These are phyloP conservation scores for Phellopilus nigrolimitatus DNA, from an alignment of 1,284 basidiomycete species.

Conservation along the genomic window DNA sequence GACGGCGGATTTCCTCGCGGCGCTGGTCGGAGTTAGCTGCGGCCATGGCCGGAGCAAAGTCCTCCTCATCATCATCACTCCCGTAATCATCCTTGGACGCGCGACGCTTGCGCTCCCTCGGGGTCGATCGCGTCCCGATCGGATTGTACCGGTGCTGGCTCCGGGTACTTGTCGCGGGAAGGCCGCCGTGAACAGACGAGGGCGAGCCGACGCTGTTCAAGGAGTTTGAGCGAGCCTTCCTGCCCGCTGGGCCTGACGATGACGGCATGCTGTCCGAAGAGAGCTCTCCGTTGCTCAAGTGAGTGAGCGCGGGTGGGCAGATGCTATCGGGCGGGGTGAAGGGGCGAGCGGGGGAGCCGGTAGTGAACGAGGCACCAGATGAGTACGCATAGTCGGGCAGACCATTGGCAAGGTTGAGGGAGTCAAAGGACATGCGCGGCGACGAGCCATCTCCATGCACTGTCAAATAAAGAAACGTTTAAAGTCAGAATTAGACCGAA, in stretches of 20 bases:
- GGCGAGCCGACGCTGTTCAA: conserved; percentile 62
- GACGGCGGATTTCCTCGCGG: conserved; percentile 78
- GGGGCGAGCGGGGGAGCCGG: conserved; percentile 55
- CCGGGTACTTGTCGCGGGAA: conserved; percentile 51
- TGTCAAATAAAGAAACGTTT: conserved; percentile 26
- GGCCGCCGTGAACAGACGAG: conserved; percentile 40
- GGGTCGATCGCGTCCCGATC: conserved; percentile 42
- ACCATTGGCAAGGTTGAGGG: conserved; percentile 50
- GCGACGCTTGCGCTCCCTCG: conserved; percentile 44
- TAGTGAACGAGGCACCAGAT: conserved; percentile 43
- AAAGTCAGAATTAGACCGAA: not conserved
- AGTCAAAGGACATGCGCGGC: conserved; percentile 55
- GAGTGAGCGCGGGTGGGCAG: conserved; percentile 67
- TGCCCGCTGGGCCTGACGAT: conserved; percentile 5
- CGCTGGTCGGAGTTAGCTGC: conserved; percentile 39
- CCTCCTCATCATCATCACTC: conserved; percentile 55
- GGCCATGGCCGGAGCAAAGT: conserved; percentile 50
- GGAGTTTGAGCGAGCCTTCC: conserved; percentile 52
- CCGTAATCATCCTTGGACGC: conserved; percentile 58
- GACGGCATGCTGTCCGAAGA: conserved; percentile 64
- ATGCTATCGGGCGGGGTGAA: conserved; percentile 66
- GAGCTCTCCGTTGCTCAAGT: conserved; percentile 60
- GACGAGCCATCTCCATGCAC: conserved; percentile 46
- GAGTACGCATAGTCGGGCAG: conserved; percentile 60
- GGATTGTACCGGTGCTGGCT: conserved; percentile 73